A percentile compares a stretch with the other conserved stretches of the same genome.
Evolutionary conservation across 1,139 yeast genomes (phyloP).

Genomic region (Pichia sp.): DNA sequence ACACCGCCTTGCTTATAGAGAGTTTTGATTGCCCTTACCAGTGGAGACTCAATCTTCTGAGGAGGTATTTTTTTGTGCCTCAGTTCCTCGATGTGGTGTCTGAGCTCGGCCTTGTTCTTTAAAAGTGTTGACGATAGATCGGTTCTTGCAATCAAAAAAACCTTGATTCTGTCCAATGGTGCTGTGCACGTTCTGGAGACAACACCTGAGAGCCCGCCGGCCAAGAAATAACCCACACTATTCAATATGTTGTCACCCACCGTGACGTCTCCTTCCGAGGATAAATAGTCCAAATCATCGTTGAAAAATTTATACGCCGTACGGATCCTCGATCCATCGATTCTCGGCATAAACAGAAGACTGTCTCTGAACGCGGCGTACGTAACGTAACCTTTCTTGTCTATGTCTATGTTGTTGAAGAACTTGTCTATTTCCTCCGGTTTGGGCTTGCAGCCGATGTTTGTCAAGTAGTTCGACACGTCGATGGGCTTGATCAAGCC

Average conservation of each 20-base stretch:
- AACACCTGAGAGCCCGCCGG: constrained; percentile 95
- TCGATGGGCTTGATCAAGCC: constrained; percentile 68
- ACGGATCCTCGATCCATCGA: constrained; percentile 47
- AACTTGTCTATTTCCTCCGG: constrained; percentile 55
- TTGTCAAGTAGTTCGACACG: constrained; percentile 56
- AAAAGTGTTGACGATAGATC: constrained; percentile 68
- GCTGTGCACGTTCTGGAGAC: constrained; percentile 97
- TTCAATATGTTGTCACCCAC: constrained; percentile 71
- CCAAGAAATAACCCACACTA: constrained; percentile 85
- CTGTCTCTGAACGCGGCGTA: constrained; percentile 85
- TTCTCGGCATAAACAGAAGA: constrained; percentile 73
- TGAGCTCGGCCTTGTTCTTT: constrained; percentile 51
- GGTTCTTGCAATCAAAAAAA: constrained; percentile 86
- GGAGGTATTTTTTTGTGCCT: constrained; percentile 32
- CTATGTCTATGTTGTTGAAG: constrained; percentile 56
- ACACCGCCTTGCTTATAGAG: constrained; percentile 88
- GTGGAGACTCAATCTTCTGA: constrained; percentile 55
- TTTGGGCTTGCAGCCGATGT: constrained; percentile 52
- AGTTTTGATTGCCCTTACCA: constrained; percentile 74
- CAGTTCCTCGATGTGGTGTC: constrained; percentile 35
- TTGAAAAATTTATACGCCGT: constrained; percentile 80
- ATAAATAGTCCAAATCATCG: constrained; percentile 71
- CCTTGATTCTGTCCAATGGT: constrained; percentile 92
- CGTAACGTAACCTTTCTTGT: constrained; percentile 66
- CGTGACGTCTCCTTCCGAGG: constrained; percentile 90